Evolutionary conservation across 2,329 filamentous ascomycete species (phyloP).

Genomic region (Colletotrichum gigasporum): DNA sequence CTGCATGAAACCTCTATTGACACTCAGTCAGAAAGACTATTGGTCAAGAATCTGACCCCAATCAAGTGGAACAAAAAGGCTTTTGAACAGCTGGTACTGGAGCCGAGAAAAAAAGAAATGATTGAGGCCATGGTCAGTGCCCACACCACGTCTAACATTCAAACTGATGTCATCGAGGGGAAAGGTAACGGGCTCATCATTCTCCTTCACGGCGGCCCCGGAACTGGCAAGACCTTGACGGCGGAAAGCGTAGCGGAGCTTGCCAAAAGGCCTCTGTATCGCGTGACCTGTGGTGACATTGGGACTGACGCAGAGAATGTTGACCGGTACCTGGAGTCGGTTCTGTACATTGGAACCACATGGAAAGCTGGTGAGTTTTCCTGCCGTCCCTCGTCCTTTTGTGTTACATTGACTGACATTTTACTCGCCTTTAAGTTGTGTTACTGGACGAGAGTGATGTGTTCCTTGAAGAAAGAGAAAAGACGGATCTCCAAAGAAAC

Average conservation of each 20-base stretch:
- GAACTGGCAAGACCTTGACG: constrained; percentile 18
- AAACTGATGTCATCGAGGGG: neutral
- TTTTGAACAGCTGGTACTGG: too few relatives aligned
- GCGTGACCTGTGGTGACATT: constrained; percentile 18
- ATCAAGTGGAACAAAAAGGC: too few relatives aligned
- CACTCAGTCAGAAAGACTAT: too few relatives aligned
- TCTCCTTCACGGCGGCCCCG: constrained; percentile 12
- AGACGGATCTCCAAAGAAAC: constrained; percentile 53
- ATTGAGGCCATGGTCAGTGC: too few relatives aligned
- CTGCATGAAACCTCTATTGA: too few relatives aligned
- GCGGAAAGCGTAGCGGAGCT: constrained; percentile 34
- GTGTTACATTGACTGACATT: too few relatives aligned
- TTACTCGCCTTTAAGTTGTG: constrained; percentile 71
- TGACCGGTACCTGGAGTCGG: neutral
- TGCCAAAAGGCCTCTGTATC: constrained; percentile 6
- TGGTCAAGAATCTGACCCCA: too few relatives aligned
- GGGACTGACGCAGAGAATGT: neutral
- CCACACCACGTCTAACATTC: too few relatives aligned
- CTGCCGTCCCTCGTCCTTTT: too few relatives aligned
- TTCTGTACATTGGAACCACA: neutral
- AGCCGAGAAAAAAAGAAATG: too few relatives aligned
- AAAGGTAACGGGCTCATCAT: constrained; percentile 19
- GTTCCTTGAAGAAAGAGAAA: constrained; percentile 76
- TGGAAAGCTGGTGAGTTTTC: too few relatives aligned
- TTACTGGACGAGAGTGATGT: constrained; percentile 88